Percentiles rank a stretch among this genome's conserved stretches.
These are phyloP conservation scores for Alternaria postmessia DNA, from an alignment of 2,329 filamentous ascomycete species.

Conservation along the genomic window DNA sequence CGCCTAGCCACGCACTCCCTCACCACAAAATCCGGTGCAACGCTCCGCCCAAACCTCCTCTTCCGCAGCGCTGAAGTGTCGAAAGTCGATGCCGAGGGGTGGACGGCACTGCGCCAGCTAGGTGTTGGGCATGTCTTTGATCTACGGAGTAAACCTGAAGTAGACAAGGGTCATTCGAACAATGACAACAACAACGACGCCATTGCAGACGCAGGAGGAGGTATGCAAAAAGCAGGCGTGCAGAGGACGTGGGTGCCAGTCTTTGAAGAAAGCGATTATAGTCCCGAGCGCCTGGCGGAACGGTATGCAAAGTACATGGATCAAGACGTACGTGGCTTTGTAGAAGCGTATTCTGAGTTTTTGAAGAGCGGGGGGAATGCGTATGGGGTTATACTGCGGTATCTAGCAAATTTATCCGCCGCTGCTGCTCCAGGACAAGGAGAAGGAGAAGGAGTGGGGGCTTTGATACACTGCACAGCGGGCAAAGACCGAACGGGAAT, in stretches of 20 bases:
- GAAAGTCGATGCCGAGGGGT: conserved; percentile 30
- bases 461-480: conserved; percentile 76
- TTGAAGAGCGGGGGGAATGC: conserved; percentile 62
- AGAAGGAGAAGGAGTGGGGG: conserved; percentile 33
- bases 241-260: conserved; percentile 69
- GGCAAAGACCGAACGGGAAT: conserved; percentile 82
- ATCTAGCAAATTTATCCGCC: conserved; percentile 58
- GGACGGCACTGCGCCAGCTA: conserved; percentile 51
- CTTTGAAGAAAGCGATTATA: conserved; percentile 68
- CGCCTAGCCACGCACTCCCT: conserved; percentile 44
- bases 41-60: conserved; percentile 62
- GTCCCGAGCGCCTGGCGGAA: conserved; percentile 68
- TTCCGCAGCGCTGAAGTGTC: conserved; percentile 74
- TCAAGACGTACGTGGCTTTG: conserved; percentile 66
- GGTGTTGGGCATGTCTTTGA: conserved; percentile 74
- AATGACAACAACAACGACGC: too few species aligned
- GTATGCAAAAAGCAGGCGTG: conserved; percentile 51
- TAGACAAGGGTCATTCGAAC: conserved; percentile 52
- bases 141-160: conserved; percentile 69
- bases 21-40: conserved; percentile 41
- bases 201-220: background rate
- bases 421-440: conserved; percentile 2
- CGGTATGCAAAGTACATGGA: conserved; percentile 68
- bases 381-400: conserved; percentile 67
- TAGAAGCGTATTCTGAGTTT: conserved; percentile 70